A percentile compares a stretch with the other conserved stretches of the same genome.
phyloP scores from a whole-genome alignment of 148 eudicot genomes.

The Amaranthus palmeri region DNA sequence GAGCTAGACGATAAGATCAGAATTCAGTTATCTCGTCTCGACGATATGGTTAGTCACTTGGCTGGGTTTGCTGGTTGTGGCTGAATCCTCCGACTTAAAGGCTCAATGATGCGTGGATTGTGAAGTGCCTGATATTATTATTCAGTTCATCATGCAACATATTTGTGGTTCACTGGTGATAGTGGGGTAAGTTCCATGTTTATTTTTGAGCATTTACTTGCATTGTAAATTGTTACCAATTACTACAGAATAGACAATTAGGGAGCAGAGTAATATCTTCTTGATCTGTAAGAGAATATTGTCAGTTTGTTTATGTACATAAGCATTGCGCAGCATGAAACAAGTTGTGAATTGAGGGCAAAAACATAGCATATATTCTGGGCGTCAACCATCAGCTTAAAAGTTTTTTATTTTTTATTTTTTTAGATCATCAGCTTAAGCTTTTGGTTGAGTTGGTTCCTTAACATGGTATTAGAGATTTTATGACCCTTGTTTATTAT shows the following conservation, averaged over 20 bases:
- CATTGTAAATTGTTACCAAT: too few species aligned
- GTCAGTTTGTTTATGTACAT: too few species aligned
- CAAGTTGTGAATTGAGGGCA: too few species aligned
- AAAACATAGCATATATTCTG: background rate
- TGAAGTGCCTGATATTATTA: background rate
- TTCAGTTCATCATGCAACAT: too few species aligned
- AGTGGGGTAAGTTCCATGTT: too few species aligned
- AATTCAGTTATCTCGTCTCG: slow-evolving; percentile 56
- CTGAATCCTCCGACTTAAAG: slow-evolving; percentile 14
- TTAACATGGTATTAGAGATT: background rate
- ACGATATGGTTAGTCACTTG: slow-evolving; percentile 50
- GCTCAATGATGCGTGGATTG: background rate
- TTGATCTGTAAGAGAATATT: too few species aligned
- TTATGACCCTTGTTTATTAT: too few species aligned
- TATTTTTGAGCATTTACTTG: too few species aligned
- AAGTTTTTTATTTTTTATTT: background rate
- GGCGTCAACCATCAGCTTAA: background rate
- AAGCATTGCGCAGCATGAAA: too few species aligned
- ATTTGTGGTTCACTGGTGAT: too few species aligned
- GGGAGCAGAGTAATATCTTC: too few species aligned
- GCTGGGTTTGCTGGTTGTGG: slow-evolving; percentile 43
- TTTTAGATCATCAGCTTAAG: background rate
- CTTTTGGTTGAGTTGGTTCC: background rate
- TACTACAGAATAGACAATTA: too few species aligned
- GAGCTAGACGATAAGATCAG: slow-evolving; percentile 49